Evolutionary conservation across 1,284 basidiomycete species (phyloP).

Genomic region (Pholiota adiposa): DNA sequence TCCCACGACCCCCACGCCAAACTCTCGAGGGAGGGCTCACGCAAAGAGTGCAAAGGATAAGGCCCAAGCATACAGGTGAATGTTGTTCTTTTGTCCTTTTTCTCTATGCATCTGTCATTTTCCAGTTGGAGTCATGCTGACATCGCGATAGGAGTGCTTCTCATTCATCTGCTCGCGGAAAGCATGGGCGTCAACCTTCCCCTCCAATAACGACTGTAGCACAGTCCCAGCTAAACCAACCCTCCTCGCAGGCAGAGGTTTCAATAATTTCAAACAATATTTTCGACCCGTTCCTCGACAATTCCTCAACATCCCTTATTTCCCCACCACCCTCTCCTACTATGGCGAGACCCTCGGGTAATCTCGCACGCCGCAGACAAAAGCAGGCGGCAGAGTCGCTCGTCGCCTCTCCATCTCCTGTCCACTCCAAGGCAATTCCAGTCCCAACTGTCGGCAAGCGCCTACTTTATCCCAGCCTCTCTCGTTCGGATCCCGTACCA

Average conservation of each 20-base stretch:
- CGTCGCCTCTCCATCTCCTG: conserved; percentile 38
- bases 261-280: conserved; percentile 43
- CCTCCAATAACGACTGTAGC: conserved; percentile 44
- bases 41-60: conserved; percentile 36
- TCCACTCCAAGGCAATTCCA: conserved; percentile 46
- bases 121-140: conserved; percentile 8
- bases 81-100: conserved; percentile 2
- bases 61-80: conserved; percentile 30
- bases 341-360: conserved; percentile 50
- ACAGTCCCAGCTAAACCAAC: conserved; percentile 21
- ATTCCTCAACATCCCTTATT: conserved; percentile 30
- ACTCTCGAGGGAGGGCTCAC: conserved; percentile 29
- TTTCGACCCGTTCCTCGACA: conserved; percentile 62
- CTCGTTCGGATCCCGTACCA: conserved; percentile 46
- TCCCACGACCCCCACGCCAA: conserved; percentile 24
- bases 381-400: conserved; percentile 26
- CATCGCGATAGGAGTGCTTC: conserved; percentile 47
- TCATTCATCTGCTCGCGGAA: conserved; percentile 47
- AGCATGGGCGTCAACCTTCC: conserved; percentile 59
- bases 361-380: conserved; percentile 57
- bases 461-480: conserved; percentile 28
- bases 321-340: conserved; percentile 44
- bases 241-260: conserved; percentile 67
- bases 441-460: conserved; percentile 36
- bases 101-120: neutral